Conservation (phyloP, 176 grass and related monocot genomes). For the Raddia guianensis region DNA sequence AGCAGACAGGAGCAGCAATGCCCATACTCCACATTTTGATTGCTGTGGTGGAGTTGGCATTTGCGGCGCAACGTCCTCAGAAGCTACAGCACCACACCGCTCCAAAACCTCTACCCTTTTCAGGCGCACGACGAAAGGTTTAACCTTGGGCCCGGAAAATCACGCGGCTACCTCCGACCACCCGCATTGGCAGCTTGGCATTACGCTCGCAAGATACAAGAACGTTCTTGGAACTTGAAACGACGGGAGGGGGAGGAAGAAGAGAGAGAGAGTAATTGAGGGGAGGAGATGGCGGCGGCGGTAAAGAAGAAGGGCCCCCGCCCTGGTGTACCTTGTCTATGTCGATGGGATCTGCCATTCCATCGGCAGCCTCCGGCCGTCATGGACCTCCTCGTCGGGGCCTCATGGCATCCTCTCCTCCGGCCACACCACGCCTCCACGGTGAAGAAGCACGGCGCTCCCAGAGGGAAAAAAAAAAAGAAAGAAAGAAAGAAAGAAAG, state of each 20-base stretch:
- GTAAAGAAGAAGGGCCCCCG: background rate
- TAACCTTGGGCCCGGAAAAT: background rate
- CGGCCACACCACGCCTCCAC: background rate
- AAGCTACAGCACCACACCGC: background rate
- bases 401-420: conserved; percentile 51
- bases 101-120: background rate
- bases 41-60: background rate
- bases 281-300: background rate
- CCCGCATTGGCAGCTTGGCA: conserved; percentile 15
- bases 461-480: background rate
- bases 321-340: conserved; percentile 63
- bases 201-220: background rate
- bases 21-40: background rate
- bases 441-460: background rate
- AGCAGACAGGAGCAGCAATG: background rate
- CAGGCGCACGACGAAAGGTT: background rate
- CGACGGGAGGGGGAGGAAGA: background rate
- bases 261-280: too few relatives aligned
- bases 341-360: conserved; percentile 96
- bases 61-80: background rate
- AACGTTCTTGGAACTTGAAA: too few relatives aligned
- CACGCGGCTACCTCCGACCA: background rate
- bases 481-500: background rate
- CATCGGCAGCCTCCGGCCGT: conserved; percentile 59
- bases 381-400: conserved; percentile 54